Evolutionary conservation across 805 yeast species (phyloP).

Genomic region (Isabelozyma gotoi): DNA sequence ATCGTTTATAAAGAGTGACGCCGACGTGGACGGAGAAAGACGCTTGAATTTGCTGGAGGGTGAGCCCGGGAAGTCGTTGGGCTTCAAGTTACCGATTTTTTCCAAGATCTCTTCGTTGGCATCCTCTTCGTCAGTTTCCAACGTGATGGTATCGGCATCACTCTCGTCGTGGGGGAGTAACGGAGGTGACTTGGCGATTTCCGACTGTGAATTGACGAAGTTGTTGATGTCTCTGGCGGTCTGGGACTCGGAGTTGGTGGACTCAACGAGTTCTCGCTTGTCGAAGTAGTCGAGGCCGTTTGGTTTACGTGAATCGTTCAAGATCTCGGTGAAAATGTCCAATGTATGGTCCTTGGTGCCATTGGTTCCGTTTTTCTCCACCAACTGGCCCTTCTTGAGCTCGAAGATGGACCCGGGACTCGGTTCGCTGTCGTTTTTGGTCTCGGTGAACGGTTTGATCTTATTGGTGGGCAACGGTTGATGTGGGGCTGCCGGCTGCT

Average conservation of each 20-base stretch:
- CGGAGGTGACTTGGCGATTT: background rate
- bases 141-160: conserved; percentile 28
- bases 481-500: background rate
- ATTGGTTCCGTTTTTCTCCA: background rate
- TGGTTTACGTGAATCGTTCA: conserved; percentile 1
- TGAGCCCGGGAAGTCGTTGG: conserved; percentile 1
- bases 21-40: background rate
- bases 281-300: background rate
- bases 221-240: background rate
- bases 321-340: conserved; percentile 3
- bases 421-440: background rate
- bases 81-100: conserved; percentile 1
- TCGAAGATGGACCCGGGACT: background rate
- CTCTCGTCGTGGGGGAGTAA: conserved; percentile 14
- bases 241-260: background rate
- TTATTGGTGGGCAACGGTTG: background rate
- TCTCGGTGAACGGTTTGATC: background rate
- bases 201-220: background rate
- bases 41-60: background rate
- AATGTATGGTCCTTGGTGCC: background rate
- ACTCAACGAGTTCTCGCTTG: background rate
- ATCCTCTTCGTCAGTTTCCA: conserved; percentile 9
- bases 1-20: background rate
- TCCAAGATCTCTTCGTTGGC: conserved; percentile 8
- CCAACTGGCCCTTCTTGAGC: conserved; percentile 4